Evolutionary conservation across 371 early-diverging fungal genomes (phyloP).

Genomic region (Rhizopus stolonifer): DNA sequence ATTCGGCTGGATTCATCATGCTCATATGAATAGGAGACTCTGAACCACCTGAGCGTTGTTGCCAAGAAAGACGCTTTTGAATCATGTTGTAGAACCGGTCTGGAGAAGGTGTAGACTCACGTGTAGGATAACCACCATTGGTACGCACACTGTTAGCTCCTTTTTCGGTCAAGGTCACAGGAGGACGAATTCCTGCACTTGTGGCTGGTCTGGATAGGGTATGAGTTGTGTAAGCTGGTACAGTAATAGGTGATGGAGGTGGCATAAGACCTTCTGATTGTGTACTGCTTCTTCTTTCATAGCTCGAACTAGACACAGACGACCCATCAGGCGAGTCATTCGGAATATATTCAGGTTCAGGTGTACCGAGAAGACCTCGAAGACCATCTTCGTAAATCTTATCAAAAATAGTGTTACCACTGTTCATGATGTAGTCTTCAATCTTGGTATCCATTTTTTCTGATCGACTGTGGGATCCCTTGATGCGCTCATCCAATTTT

Average conservation of each 20-base stretch:
- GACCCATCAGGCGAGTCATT: conserved; percentile 23
- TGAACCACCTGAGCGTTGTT: conserved; percentile 34
- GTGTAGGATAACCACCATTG: conserved; percentile 12
- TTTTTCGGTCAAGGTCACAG: conserved; percentile 19
- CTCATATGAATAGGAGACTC: conserved; percentile 46
- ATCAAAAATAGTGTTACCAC: conserved; percentile 59
- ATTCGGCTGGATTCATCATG: conserved; percentile 44
- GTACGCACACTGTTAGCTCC: conserved; percentile 14
- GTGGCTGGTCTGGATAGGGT: conserved; percentile 13
- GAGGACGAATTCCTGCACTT: conserved; percentile 11
- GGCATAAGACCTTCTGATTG: conserved; percentile 21
- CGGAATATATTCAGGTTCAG: conserved; percentile 7
- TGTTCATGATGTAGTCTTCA: conserved; percentile 49
- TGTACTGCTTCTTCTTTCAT: conserved; percentile 26
- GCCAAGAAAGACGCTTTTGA: conserved; percentile 41
- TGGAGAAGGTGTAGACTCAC: conserved; percentile 32
- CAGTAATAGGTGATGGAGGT: conserved; percentile 30
- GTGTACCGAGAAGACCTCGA: conserved; percentile 41
- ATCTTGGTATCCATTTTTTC: conserved; percentile 34
- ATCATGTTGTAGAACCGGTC: conserved; percentile 42
- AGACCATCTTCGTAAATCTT: conserved; percentile 62
- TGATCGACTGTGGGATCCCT: conserved; percentile 5
- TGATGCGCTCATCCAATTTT: conserved; percentile 51
- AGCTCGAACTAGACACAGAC: conserved; percentile 24
- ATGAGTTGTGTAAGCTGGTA: conserved; percentile 15